Evolutionary conservation across 352 stramenopile genomes (phyloP).

Genomic region (Phytophthora megakarya): DNA sequence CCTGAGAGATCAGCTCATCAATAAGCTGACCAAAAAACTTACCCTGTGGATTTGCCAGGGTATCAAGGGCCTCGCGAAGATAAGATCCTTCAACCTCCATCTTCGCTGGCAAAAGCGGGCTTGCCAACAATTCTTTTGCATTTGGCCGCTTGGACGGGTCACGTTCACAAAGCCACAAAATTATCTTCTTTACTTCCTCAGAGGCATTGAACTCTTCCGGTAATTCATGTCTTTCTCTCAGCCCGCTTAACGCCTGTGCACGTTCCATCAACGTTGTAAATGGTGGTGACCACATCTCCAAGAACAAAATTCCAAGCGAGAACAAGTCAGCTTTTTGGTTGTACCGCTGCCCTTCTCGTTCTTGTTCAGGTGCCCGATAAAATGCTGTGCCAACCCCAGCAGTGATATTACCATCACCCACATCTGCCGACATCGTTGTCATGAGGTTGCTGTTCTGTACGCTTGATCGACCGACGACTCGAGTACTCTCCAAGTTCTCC

Average conservation of each 20-base stretch:
- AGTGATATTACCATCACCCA: constrained; percentile 85
- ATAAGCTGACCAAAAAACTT: constrained; percentile 91
- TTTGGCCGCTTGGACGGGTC: constrained; percentile 74
- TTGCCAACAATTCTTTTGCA: constrained; percentile 72
- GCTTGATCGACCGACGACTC: constrained; percentile 30
- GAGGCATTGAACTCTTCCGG: constrained; percentile 53
- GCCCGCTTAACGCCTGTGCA: constrained; percentile 68
- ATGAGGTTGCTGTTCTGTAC: constrained; percentile 39
- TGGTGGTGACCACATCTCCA: constrained; percentile 95
- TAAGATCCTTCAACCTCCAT: constrained; percentile 88
- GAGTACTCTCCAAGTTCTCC: constrained; percentile 71
- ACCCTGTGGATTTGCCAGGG: constrained; percentile 86
- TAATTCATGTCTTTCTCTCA: constrained; percentile 79
- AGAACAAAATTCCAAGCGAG: constrained; percentile 94
- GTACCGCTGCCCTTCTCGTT: constrained; percentile 84
- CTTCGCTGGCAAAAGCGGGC: constrained; percentile 72
- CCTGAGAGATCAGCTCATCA: constrained; percentile 73
- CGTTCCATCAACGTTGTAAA: constrained; percentile 93
- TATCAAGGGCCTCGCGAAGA: constrained; percentile 82
- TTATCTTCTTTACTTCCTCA: constrained; percentile 89
- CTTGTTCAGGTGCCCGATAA: constrained; percentile 95
- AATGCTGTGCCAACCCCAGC: constrained; percentile 95
- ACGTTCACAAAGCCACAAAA: constrained; percentile 85
- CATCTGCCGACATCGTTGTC: constrained; percentile 59
- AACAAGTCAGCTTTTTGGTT: constrained; percentile 96